Evolutionary conservation across 2,329 filamentous ascomycete genomes (phyloP), one percentile per base, ranked within the genome.

Genomic region (Nigrospora sphaerica): DNA sequence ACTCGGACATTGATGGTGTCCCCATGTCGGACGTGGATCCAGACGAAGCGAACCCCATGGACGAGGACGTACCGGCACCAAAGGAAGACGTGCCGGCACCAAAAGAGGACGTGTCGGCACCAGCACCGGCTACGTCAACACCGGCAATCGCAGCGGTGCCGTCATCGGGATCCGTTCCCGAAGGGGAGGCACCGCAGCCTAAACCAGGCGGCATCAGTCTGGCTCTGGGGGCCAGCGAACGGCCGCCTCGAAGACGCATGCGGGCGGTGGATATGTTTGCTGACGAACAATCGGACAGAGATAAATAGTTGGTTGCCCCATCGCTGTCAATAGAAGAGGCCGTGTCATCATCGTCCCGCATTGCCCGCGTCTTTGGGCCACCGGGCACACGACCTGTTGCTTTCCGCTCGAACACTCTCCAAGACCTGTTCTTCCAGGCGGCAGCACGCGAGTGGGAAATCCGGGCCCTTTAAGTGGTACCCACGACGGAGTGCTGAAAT

Each of bases 241-340:
- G 47, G 36, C 56, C 54, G 47, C 59, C 71, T 52, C 72, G 78
- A 55, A 85, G 78, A 59, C 77, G 85, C 51, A 85, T 88, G 64
- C 81, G 82, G 54, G 87, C 88, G 5, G 86, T 86, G 54, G 88
- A 93, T 60, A 91, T 93, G 87, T 95, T 93, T 77, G 87, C 85
- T 12, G 85, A 86, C 62, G 86, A 86, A 54, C 76, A 65, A 36
- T 44, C 33, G 10, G 69, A 64, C 31, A 67, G 70, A n/a, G 60
- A 55, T 28, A 57, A 53, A 37, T 54, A 56, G 45, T 62, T 50
- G 58, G 35, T 18, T 2, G 17, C 28, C n/a, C 23, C 23, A 9
- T 28, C 23, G 23, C 23, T 6, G 23, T 9, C 23, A 28, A 18
- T 9, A 28, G n/a, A 28, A 28, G 7, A 28, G 7, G 19, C 19